Evolutionary conservation across 1,139 yeast species (phyloP), one percentile per base, ranked within the genome.

Genomic region (Hyphopichia pseudoburtonii): DNA sequence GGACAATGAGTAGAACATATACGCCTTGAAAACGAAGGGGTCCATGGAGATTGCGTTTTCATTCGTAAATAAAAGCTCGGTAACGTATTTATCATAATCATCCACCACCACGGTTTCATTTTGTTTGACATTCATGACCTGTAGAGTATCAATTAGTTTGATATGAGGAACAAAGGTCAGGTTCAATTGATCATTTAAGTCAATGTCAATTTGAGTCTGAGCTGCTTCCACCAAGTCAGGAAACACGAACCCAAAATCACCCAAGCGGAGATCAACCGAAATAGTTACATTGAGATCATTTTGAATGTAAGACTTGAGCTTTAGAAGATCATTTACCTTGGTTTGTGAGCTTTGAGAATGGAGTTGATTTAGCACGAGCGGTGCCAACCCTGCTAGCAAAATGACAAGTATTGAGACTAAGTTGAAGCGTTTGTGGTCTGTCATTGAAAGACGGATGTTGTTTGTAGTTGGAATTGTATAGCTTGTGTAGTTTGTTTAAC

Each of bases 201-300:
- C 28, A 15, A n/a, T 9, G 33, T 66, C 61, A 1, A 74, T 39
- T 48, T 77, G 81, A 2, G 61, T 40, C 35, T 67, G 70, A 0
- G 71, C 47, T 1, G 81, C 78, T 18, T 54, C 54, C 1, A 60
- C 60, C 26, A 76, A 51, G 47, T 78, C 82, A 0, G 80, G 80
- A 35, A 77, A 68, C 7, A 46, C 42, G 42, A 75, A 66, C 2
- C 73, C 70, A 11, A 49, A 48, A 37, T 72, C 73, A 0, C 64
- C 66, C 40, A 61, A 62, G 23, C 53, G 52, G 16, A 71, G 47
- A 28, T 57, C 46, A 3, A 75, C 52, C 1, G 62, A 62, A 10
- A 66, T 48, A 3, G 49, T 42, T 5, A 56, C 46, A 3, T 43
- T 30, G 27, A 48, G 41, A 18, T 41, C 44, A 27, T 40, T 29